Percentiles rank a stretch among this genome's conserved stretches.
Evolutionary conservation across 306 rosid genomes (phyloP).

Genomic region (Mimosa bimucronata): DNA sequence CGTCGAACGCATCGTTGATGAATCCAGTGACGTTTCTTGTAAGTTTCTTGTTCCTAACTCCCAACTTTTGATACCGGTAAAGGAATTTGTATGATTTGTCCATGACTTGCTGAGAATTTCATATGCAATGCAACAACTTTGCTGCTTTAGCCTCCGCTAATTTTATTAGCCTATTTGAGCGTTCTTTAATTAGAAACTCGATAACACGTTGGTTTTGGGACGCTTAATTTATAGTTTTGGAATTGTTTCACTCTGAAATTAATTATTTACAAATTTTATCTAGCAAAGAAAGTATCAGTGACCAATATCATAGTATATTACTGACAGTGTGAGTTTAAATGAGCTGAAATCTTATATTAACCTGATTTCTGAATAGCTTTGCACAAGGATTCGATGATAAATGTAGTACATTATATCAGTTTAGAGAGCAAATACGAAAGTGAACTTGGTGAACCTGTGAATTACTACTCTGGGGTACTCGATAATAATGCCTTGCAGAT

Average conservation of each 20-base stretch:
- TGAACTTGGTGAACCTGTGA: neutral
- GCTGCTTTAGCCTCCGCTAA: neutral
- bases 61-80: neutral
- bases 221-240: neutral
- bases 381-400: neutral
- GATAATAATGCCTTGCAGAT: neutral
- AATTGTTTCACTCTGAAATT: neutral
- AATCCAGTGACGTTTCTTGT: constrained; percentile 76
- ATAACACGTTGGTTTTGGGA: neutral
- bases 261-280: neutral
- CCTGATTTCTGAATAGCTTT: neutral
- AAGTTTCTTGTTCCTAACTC: constrained; percentile 20
- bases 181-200: neutral
- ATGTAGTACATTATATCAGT: neutral
- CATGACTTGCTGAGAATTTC: neutral
- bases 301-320: neutral
- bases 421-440: constrained; percentile 7
- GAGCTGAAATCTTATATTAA: neutral
- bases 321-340: neutral
- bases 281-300: neutral
- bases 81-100: neutral
- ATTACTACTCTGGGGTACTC: neutral
- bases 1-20: constrained; percentile 78
- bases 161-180: neutral
- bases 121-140: neutral